Percentiles rank a stretch among this genome's conserved stretches.
Conservation (phyloP, 1,284 basidiomycete species). For the Fomitopsis palustris region DNA sequence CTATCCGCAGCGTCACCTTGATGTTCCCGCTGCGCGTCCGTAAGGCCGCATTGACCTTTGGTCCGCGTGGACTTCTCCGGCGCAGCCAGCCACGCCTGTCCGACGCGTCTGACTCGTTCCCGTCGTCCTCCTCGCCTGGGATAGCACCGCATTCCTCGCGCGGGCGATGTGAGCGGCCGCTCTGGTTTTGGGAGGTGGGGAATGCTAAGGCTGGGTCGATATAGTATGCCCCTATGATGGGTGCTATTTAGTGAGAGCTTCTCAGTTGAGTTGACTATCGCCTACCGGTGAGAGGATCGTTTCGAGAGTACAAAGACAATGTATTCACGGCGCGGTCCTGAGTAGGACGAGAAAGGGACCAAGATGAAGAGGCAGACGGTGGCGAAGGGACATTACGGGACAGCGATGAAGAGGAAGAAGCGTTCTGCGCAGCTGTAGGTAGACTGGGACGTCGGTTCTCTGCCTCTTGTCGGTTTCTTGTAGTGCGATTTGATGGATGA, state of each 20-base stretch:
- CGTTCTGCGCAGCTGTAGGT: neutral
- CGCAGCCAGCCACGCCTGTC: neutral
- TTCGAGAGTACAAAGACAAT: slow-evolving; percentile 17
- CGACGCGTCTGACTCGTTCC: neutral
- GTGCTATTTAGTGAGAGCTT: neutral
- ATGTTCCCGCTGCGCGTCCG: slow-evolving; percentile 25
- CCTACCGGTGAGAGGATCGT: slow-evolving; percentile 16
- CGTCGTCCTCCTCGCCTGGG: neutral
- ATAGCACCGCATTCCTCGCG: slow-evolving; percentile 4
- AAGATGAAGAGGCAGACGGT: neutral
- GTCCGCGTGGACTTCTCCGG: neutral
- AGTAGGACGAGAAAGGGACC: slow-evolving; percentile 11
- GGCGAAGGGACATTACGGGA: neutral
- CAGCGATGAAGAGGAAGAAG: neutral
- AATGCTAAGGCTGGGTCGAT: slow-evolving; percentile 14
- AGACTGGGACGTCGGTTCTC: neutral
- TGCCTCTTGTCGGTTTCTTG: neutral
- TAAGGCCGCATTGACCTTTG: slow-evolving; percentile 25
- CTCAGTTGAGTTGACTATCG: neutral
- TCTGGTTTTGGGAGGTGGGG: neutral
- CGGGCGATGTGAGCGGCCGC: neutral
- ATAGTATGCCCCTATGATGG: slow-evolving; percentile 12
- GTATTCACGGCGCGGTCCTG: slow-evolving; percentile 17
- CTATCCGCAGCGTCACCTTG: slow-evolving; percentile 16
- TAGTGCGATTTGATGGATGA: neutral